Percentiles rank a stretch among this genome's conserved stretches.
These are phyloP conservation scores for Ceratocystis eucalypticola DNA, from an alignment of 2,329 filamentous ascomycete species.

Conservation along the genomic window DNA sequence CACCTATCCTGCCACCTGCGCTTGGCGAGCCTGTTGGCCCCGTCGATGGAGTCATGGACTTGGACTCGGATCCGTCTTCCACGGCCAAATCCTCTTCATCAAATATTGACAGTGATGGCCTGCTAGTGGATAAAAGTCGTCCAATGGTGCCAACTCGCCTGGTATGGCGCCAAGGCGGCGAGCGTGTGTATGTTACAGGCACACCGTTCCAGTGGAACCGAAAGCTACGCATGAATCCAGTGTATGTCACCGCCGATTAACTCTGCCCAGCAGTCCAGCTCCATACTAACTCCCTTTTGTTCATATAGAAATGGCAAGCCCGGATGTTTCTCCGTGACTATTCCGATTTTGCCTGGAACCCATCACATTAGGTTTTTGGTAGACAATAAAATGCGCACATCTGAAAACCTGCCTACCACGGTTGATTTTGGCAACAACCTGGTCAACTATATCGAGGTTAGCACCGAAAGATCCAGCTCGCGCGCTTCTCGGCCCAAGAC, in stretches of 20 bases:
- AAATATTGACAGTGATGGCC: slow-evolving; percentile 60
- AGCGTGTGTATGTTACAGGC: slow-evolving; percentile 91
- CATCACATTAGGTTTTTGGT: slow-evolving; percentile 96
- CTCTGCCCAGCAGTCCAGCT: background rate
- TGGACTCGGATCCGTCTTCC: slow-evolving; percentile 37
- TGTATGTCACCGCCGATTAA: slow-evolving; percentile 46
- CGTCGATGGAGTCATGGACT: slow-evolving; percentile 27
- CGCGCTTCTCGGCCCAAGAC: slow-evolving; percentile 20
- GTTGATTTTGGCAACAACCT: slow-evolving; percentile 97
- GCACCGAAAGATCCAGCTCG: slow-evolving; percentile 49
- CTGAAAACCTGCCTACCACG: slow-evolving; percentile 74
- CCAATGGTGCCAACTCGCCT: slow-evolving; percentile 72
- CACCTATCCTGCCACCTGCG: slow-evolving; percentile 66
- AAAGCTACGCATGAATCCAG: slow-evolving; percentile 74
- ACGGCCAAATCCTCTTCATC: slow-evolving; percentile 44
- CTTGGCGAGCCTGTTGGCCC: slow-evolving; percentile 32
- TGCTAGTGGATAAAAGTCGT: slow-evolving; percentile 59
- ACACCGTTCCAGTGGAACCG: slow-evolving; percentile 96
- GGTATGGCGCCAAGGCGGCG: slow-evolving; percentile 70
- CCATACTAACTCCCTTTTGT: slow-evolving; percentile 15
- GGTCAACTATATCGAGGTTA: slow-evolving; percentile 93
- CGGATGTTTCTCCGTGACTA: slow-evolving; percentile 58
- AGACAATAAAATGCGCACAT: slow-evolving; percentile 84
- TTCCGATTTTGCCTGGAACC: slow-evolving; percentile 80
- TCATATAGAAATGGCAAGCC: slow-evolving; percentile 37